Evolutionary conservation across 1,139 yeast genomes (phyloP).

Genomic region (Yamadazyma conglobata): DNA sequence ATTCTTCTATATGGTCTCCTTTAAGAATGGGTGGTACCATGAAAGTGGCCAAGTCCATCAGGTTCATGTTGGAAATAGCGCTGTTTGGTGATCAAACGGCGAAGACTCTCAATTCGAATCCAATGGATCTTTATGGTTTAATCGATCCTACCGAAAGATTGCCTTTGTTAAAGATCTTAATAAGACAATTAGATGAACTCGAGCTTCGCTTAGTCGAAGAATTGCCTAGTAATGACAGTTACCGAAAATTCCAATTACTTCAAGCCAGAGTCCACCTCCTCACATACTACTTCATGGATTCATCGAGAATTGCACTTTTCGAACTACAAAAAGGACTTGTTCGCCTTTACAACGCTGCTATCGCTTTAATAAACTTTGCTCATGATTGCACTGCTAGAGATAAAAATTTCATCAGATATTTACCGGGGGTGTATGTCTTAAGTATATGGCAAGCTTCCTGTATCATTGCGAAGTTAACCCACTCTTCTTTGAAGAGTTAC

Average conservation of each 20-base stretch:
- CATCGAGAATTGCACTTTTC: slow-evolving; percentile 48
- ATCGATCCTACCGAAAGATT: slow-evolving; percentile 66
- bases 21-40: slow-evolving; percentile 37
- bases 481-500: slow-evolving; percentile 64
- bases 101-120: slow-evolving; percentile 69
- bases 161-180: slow-evolving; percentile 67
- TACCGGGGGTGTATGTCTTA: slow-evolving; percentile 80
- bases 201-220: slow-evolving; percentile 48
- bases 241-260: slow-evolving; percentile 63
- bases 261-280: slow-evolving; percentile 76
- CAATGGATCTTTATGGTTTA: slow-evolving; percentile 64
- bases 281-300: slow-evolving; percentile 78
- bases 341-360: slow-evolving; percentile 74
- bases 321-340: slow-evolving; percentile 75
- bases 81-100: slow-evolving; percentile 84
- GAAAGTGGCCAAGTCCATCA: slow-evolving; percentile 58
- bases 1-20: slow-evolving; percentile 61
- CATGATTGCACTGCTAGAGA: slow-evolving; percentile 57
- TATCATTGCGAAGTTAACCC: slow-evolving; percentile 72
- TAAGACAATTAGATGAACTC: slow-evolving; percentile 69
- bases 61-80: slow-evolving; percentile 77
- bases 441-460: slow-evolving; percentile 91
- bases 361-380: slow-evolving; percentile 66
- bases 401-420: slow-evolving; percentile 62
- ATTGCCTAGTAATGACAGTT: slow-evolving; percentile 46